Conservation (phyloP, 2,329 filamentous ascomycete genomes). For the Escovopsis weberi region DNA sequence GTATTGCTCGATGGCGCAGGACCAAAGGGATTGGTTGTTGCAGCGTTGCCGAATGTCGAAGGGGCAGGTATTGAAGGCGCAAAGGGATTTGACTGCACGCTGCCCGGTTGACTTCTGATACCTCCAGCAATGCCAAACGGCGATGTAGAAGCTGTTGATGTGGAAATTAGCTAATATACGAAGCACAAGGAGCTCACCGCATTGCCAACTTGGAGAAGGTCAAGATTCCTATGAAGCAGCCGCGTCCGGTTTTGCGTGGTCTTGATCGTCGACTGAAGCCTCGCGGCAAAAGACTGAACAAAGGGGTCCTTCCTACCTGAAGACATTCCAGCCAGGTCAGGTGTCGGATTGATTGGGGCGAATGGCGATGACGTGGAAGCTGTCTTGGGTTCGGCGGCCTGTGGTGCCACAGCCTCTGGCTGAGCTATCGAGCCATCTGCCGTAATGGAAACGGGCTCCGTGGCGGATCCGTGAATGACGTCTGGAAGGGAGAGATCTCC, state of each 20-base stretch:
- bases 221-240: background rate
- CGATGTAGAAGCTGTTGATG: conserved; percentile 2
- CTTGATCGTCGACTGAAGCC: background rate
- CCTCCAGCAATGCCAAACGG: conserved; percentile 1
- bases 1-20: too few relatives aligned
- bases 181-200: background rate
- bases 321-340: background rate
- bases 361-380: conserved; percentile 1
- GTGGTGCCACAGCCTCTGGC: background rate
- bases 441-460: too few relatives aligned
- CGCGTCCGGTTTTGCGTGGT: background rate
- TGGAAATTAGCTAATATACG: conserved; percentile 1
- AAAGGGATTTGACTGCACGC: conserved; percentile 6
- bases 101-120: background rate
- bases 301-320: conserved; percentile 3
- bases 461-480: conserved; percentile 37
- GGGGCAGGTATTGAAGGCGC: background rate
- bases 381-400: background rate
- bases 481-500: conserved; percentile 34
- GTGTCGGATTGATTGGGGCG: background rate
- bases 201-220: too few relatives aligned
- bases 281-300: background rate
- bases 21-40: conserved; percentile 4
- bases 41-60: background rate
- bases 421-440: conserved; percentile 5